phyloP scores from a whole-genome alignment of 1,139 yeast genomes.

The Blastobotrys persicus region DNA sequence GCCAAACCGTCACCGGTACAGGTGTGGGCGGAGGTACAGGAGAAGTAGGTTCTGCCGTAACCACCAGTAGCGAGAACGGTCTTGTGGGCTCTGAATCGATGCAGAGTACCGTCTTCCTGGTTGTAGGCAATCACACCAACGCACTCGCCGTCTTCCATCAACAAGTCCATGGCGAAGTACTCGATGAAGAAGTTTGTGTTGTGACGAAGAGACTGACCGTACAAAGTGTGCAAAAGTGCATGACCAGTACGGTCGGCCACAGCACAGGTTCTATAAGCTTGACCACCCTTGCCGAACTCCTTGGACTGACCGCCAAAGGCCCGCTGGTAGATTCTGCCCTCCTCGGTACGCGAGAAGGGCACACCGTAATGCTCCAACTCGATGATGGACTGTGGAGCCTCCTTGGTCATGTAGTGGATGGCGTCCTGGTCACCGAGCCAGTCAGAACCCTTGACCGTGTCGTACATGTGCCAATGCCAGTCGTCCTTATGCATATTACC shows the following conservation, averaged over 20 bases:
- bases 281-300: conserved; percentile 97
- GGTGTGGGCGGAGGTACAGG: conserved; percentile 98
- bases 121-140: conserved; percentile 97
- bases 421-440: conserved; percentile 99
- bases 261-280: conserved; percentile 98
- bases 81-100: conserved; percentile 94
- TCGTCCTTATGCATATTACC: conserved; percentile 96
- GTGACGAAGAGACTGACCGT: conserved; percentile 95
- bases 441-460: conserved; percentile 99
- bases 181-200: conserved; percentile 98
- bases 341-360: conserved; percentile 96
- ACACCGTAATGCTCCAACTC: conserved; percentile 98
- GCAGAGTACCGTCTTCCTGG: conserved; percentile 98
- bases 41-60: conserved; percentile 96
- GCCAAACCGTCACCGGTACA: conserved; percentile 99
- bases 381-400: conserved; percentile 93
- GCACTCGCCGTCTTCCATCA: conserved; percentile 95
- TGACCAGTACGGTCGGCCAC: conserved; percentile 99
- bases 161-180: conserved; percentile 90
- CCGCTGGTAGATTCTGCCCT: conserved; percentile 96
- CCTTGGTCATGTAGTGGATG: conserved; percentile 97
- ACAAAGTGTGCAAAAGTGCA: conserved; percentile 90
- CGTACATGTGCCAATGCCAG: conserved; percentile 99
- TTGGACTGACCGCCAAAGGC: conserved; percentile 98
- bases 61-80: conserved; percentile 99